Conservation (phyloP, 208 protist species). For the Leishmania turanica region DNA sequence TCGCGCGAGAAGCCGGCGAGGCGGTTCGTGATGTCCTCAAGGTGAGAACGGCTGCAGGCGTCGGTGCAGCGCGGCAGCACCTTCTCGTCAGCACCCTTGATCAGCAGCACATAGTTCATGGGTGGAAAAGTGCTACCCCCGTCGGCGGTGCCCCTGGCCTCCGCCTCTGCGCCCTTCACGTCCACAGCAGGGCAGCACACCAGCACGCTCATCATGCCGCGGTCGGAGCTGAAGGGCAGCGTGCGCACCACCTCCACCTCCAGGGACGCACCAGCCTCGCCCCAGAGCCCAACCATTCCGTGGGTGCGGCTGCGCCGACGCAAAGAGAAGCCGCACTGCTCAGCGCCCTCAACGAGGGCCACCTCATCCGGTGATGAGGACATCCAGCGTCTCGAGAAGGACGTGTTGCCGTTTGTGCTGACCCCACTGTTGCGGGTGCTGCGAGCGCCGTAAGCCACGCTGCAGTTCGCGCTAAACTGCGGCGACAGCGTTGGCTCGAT, state of each 20-base stretch:
- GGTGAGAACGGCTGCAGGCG: conserved; percentile 27
- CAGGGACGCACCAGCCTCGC: conserved; percentile 13
- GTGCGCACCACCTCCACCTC: conserved; percentile 47
- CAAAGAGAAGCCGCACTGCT: conserved; percentile 65
- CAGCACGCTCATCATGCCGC: conserved; percentile 84
- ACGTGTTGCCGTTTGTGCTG: not conserved
- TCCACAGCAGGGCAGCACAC: conserved; percentile 29
- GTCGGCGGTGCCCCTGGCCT: not conserved
- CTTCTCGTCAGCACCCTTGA: conserved; percentile 85
- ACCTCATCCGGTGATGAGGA: conserved; percentile 93
- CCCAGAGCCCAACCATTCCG: conserved; percentile 28
- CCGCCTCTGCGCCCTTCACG: not conserved
- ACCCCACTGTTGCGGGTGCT: conserved; percentile 9
- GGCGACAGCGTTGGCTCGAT: conserved; percentile 42
- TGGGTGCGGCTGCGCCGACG: conserved; percentile 42
- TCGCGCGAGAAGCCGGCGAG: conserved; percentile 37
- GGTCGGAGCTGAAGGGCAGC: conserved; percentile 81
- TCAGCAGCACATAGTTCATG: conserved; percentile 52
- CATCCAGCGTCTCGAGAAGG: conserved; percentile 50
- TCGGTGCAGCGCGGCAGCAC: conserved; percentile 56
- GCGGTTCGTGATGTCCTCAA: conserved; percentile 15
- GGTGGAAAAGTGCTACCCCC: not conserved
- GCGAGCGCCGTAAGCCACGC: not conserved
- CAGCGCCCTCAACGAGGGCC: conserved; percentile 85
- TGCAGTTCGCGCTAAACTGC: not conserved